Conservation (phyloP, 768 basidiomycete genomes). For the Leucocoprinus sp. region DNA sequence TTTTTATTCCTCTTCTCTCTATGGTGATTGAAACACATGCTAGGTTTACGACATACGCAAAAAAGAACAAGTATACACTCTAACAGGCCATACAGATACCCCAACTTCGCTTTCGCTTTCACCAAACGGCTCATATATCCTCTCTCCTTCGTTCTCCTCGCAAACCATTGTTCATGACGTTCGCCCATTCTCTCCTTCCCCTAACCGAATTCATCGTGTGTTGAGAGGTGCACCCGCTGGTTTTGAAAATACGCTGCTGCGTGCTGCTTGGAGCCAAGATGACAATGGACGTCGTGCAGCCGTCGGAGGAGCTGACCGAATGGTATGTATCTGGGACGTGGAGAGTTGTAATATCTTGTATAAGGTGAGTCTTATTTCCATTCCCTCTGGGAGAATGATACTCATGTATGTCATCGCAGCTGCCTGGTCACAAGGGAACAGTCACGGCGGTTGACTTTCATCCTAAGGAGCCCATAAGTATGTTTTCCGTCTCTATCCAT, state of each 20-base stretch:
- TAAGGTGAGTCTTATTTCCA: slow-evolving; percentile 46
- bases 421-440: slow-evolving; percentile 95
- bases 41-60: slow-evolving; percentile 91
- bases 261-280: slow-evolving; percentile 81
- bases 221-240: slow-evolving; percentile 86
- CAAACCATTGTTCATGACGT: slow-evolving; percentile 88
- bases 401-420: slow-evolving; percentile 26
- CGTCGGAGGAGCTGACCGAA: slow-evolving; percentile 85
- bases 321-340: slow-evolving; percentile 82
- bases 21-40: background rate
- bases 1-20: slow-evolving; percentile 1
- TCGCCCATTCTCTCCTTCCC: slow-evolving; percentile 88
- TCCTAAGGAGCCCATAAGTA: slow-evolving; percentile 91
- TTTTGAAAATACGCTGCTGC: slow-evolving; percentile 82
- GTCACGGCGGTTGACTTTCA: slow-evolving; percentile 96
- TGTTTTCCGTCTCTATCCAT: no score
- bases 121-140: slow-evolving; percentile 78
- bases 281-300: slow-evolving; percentile 78
- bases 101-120: slow-evolving; percentile 91
- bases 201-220: slow-evolving; percentile 71
- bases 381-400: background rate
- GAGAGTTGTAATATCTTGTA: slow-evolving; percentile 69
- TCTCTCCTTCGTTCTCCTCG: slow-evolving; percentile 91
- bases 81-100: slow-evolving; percentile 85
- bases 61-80: slow-evolving; percentile 73